These are phyloP conservation scores for Millerozyma acaciae DNA, from an alignment of 805 yeast genomes.

Conservation along the genomic window DNA sequence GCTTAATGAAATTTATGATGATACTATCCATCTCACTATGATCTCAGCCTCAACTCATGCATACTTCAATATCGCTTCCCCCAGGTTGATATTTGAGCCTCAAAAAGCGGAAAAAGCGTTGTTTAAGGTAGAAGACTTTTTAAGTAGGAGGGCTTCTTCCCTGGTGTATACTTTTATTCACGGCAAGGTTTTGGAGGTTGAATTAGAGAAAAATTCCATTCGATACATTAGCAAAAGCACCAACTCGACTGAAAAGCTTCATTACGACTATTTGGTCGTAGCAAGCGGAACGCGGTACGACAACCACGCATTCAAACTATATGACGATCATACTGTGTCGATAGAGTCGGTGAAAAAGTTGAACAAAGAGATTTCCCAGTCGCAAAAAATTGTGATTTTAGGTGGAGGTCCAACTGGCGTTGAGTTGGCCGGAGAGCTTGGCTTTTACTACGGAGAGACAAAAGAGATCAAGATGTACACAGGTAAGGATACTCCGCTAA, in stretches of 20 bases:
- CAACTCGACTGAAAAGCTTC: conserved; percentile 3
- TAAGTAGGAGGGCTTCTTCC: conserved; percentile 11
- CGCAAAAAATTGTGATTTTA: conserved; percentile 29
- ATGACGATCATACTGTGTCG: conserved; percentile 12
- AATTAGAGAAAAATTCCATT: conserved; percentile 18
- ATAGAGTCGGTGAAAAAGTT: conserved; percentile 14
- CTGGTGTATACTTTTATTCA: conserved; percentile 14
- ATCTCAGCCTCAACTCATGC: conserved; percentile 20
- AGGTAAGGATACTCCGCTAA: conserved; percentile 16
- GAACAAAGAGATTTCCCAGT: conserved; percentile 12
- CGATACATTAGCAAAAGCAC: not conserved
- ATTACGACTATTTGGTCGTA: conserved; percentile 29
- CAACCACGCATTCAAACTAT: conserved; percentile 22
- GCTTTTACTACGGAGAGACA: conserved; percentile 9
- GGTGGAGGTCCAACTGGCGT: conserved; percentile 38
- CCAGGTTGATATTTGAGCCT: conserved; percentile 28
- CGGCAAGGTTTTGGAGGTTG: conserved; percentile 21
- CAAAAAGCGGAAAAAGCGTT: conserved; percentile 12
- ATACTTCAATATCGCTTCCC: conserved; percentile 23
- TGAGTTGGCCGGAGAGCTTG: conserved; percentile 36
- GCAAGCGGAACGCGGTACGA: conserved; percentile 28
- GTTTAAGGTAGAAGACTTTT: conserved; percentile 13
- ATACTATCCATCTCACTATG: conserved; percentile 16
- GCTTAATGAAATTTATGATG: conserved; percentile 2
- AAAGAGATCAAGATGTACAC: conserved; percentile 23